Conservation (phyloP, 257 asterid species). For the Mentha longifolia region DNA sequence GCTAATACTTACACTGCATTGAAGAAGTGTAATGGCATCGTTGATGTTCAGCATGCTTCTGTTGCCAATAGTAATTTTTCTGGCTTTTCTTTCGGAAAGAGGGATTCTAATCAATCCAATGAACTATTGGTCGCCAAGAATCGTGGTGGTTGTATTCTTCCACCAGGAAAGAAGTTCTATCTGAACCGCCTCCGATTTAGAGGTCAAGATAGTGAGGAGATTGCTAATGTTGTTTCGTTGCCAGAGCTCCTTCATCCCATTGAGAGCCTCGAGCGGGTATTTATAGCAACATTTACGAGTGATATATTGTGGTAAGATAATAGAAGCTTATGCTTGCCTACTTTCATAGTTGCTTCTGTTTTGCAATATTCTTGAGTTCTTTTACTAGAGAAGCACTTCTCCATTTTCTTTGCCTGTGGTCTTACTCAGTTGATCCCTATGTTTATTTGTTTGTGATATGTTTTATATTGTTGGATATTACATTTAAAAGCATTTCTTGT, state of each 20-base stretch:
- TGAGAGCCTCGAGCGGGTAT: conserved; percentile 61
- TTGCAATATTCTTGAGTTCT: too few species aligned
- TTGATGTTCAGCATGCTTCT: conserved; percentile 36
- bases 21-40: conserved; percentile 27
- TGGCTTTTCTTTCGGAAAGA: conserved; percentile 30
- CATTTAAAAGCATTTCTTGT: conserved; percentile 26
- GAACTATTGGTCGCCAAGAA: conserved; percentile 37
- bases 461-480: conserved; percentile 30
- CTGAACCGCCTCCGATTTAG: conserved; percentile 63
- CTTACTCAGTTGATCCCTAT: not conserved
- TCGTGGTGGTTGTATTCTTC: conserved; percentile 40
- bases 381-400: too few species aligned
- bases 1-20: conserved; percentile 32
- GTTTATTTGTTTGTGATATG: conserved; percentile 6
- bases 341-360: conserved; percentile 27
- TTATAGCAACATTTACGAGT: conserved; percentile 84
- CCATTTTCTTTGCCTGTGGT: too few species aligned
- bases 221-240: conserved; percentile 60
- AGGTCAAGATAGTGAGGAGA: conserved; percentile 46
- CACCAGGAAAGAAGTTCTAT: conserved; percentile 79
- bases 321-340: conserved; percentile 24
- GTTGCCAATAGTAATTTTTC: conserved; percentile 33
- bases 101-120: conserved; percentile 35
- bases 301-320: conserved; percentile 71
- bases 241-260: conserved; percentile 80